Evolutionary conservation across 192 early-diverging fungal species (phyloP), one percentile per base, ranked within the genome.

Genomic region (Coemansia sp.): DNA sequence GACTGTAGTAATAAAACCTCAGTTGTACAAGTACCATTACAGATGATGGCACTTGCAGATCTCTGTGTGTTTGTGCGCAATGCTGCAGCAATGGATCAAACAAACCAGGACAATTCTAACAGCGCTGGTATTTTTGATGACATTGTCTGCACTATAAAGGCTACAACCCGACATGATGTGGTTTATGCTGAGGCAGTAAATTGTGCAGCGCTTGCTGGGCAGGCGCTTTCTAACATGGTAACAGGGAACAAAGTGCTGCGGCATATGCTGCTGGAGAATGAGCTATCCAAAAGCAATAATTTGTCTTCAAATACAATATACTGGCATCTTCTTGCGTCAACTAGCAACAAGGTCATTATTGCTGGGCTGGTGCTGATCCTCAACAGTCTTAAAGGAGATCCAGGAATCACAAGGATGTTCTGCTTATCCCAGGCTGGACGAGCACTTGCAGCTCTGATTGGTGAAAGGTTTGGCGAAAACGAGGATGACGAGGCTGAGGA

Each of bases 21-120:
- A 58, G 36, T 2, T 51, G 30, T 4, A 51, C 55, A 17, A 27
- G 29, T 5, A 33, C 46, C 20, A 19, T 33, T 25, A 17, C 25
- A 24, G 23, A 21, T 22, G 54, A 58, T 68, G 25, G 68, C 58
- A 9, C 77, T 74, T 23, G 31, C 21, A 1, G 62, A 63, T 11
- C 57, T 80, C 31, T 80, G 77, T 24, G 42, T 61, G 22, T 74
- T 65, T 64, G 69, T 65, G 58, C 77, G 77, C 64, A 80, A 80
- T 55, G 64, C 77, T 4, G 57, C 66, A 21, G 77, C 77, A 5
- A 71, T 74, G 77, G 64, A 63, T 29, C 51, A 7, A 21, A 5
- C 51, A 17, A 80, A 80, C 66, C 77, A 80, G 57, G 46, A 36
- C 33, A 5, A n/a, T 6, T 63, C 64, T 6, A 54, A 21, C 21